These are phyloP conservation scores for Glarea lozoyensis DNA, from an alignment of 495 filamentous ascomycete genomes.

Conservation along the genomic window DNA sequence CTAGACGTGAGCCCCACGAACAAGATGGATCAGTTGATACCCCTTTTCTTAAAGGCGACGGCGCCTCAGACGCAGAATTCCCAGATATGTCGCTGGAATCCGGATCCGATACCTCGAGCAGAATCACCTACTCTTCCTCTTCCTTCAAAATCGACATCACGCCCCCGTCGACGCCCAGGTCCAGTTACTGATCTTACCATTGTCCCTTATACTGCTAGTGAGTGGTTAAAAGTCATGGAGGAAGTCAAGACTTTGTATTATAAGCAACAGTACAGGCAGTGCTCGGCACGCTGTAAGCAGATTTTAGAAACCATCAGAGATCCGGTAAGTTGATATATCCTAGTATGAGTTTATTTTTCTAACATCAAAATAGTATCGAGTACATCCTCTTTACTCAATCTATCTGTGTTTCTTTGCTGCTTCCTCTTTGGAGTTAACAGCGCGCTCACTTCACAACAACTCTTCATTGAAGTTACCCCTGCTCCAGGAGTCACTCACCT, in stretches of 20 bases:
- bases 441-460: constrained; percentile 34
- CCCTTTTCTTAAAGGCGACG: constrained; percentile 5
- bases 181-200: constrained; percentile 14
- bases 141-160: constrained; percentile 1
- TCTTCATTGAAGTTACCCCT: constrained; percentile 34
- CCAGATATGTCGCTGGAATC: no score
- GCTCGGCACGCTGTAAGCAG: constrained; percentile 14
- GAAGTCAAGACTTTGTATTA: constrained; percentile 16
- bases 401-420: constrained; percentile 48
- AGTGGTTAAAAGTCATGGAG: constrained; percentile 20
- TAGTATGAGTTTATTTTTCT: background rate
- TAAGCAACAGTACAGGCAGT: constrained; percentile 17
- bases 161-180: constrained; percentile 8
- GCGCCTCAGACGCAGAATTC: background rate
- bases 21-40: constrained; percentile 12
- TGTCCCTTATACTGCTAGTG: constrained; percentile 14
- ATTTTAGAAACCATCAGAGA: constrained; percentile 13
- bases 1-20: background rate
- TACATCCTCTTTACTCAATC: constrained; percentile 36
- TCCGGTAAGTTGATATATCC: constrained; percentile 9
- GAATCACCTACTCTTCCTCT: background rate
- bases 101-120: background rate
- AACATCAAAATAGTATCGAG: constrained; percentile 7
- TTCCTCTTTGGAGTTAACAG: constrained; percentile 40
- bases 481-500: constrained; percentile 36